Conservation (phyloP, 345 rosid species). For the Corchorus olitorius region DNA sequence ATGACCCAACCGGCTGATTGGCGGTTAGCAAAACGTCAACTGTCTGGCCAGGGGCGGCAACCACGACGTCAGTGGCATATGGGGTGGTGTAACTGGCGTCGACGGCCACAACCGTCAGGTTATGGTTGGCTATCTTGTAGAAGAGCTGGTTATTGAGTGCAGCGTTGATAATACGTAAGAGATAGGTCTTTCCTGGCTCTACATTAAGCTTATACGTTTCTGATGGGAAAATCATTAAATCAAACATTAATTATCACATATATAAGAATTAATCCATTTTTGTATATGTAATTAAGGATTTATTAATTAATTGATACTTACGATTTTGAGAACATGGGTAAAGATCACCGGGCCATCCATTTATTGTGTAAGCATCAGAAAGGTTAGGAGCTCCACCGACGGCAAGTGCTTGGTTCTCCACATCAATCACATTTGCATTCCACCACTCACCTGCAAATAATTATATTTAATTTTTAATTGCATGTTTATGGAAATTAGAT, state of each 20-base stretch:
- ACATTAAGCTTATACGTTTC: slow-evolving; percentile 64
- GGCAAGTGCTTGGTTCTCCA: slow-evolving; percentile 55
- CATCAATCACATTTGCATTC: slow-evolving; percentile 71
- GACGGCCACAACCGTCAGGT: slow-evolving; percentile 66
- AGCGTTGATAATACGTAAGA: slow-evolving; percentile 84
- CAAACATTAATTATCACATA: not conserved
- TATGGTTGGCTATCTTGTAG: slow-evolving; percentile 87
- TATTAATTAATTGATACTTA: slow-evolving; percentile 25
- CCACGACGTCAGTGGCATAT: slow-evolving; percentile 62
- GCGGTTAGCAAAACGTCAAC: slow-evolving; percentile 62
- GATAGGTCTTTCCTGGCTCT: slow-evolving; percentile 63
- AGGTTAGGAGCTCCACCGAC: slow-evolving; percentile 55
- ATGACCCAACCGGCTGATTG: slow-evolving; percentile 59
- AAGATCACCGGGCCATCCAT: slow-evolving; percentile 87
- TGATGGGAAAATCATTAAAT: slow-evolving; percentile 15
- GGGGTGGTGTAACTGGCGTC: slow-evolving; percentile 77
- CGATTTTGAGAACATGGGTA: slow-evolving; percentile 73
- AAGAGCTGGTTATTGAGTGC: slow-evolving; percentile 81
- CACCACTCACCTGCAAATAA: slow-evolving; percentile 79
- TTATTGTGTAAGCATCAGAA: slow-evolving; percentile 85
- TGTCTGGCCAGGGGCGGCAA: slow-evolving; percentile 76
- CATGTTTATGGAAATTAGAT: too few species aligned
- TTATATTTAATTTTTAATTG: too few species aligned
- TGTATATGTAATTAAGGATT: not conserved
- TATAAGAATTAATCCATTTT: too few species aligned